Conservation (phyloP, 2,329 filamentous ascomycete genomes). For the Tolypocladium inflatum region DNA sequence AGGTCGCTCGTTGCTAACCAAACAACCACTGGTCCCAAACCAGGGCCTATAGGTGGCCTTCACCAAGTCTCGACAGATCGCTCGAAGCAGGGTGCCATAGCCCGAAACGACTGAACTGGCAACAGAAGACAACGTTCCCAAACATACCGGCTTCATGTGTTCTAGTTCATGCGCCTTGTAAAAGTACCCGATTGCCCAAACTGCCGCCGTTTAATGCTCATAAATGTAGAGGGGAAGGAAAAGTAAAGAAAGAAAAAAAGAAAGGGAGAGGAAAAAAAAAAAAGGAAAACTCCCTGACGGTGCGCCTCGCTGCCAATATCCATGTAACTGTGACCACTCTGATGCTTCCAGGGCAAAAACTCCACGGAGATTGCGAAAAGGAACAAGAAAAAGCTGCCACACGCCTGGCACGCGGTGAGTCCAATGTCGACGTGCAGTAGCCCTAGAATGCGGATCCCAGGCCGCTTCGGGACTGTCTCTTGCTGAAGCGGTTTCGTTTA, state of each 20-base stretch:
- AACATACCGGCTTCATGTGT: neutral
- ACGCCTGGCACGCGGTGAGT: neutral
- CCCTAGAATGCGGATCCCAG: constrained; percentile 72
- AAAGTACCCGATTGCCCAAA: neutral
- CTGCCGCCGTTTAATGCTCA: neutral
- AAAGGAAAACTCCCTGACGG: constrained; percentile 17
- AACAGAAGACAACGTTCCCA: neutral
- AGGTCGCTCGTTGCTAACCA: too few relatives aligned
- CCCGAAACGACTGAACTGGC: neutral
- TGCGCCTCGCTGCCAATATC: constrained; percentile 25
- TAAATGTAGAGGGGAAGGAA: neutral
- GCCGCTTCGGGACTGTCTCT: constrained; percentile 90
- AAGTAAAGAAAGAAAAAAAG: neutral
- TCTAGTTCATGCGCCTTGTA: neutral
- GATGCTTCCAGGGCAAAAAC: neutral
- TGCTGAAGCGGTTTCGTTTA: constrained; percentile 69
- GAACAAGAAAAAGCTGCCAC: neutral
- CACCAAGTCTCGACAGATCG: too few relatives aligned
- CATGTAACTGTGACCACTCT: constrained; percentile 10
- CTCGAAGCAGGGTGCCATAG: too few relatives aligned
- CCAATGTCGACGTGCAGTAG: neutral
- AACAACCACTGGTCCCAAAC: neutral
- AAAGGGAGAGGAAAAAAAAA: too few relatives aligned
- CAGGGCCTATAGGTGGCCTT: neutral
- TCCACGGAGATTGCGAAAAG: neutral